Conservation (phyloP, 306 rosid genomes). For the Rubus idaeus region DNA sequence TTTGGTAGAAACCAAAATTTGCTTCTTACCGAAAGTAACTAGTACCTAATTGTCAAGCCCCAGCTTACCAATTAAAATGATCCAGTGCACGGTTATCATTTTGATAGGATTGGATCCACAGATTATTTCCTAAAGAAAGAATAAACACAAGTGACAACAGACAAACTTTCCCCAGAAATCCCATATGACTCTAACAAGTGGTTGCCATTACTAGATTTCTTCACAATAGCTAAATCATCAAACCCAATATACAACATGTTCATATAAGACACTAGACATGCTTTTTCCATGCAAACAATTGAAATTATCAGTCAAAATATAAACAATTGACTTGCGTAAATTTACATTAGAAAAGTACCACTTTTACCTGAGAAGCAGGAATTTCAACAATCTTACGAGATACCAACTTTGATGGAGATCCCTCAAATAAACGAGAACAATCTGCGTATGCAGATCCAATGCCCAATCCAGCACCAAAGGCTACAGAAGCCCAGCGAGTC, state of each 20-base stretch:
- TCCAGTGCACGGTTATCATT: no score
- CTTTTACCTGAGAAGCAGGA: constrained; percentile 31
- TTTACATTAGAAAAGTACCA: neutral
- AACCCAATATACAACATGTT: neutral
- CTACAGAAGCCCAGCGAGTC: constrained; percentile 88
- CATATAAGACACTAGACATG: neutral
- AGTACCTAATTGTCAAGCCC: no score
- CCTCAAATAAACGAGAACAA: constrained; percentile 60
- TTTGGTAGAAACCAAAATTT: no score
- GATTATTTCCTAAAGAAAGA: no score
- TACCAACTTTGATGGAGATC: constrained; percentile 48
- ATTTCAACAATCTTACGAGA: constrained; percentile 37
- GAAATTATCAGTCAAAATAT: neutral
- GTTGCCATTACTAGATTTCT: neutral
- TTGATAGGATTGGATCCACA: no score
- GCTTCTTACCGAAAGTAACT: no score
- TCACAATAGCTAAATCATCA: neutral
- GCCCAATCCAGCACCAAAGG: constrained; percentile 88
- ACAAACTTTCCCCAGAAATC: neutral
- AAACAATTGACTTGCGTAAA: neutral
- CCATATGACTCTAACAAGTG: neutral
- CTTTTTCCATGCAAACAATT: neutral
- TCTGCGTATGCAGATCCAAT: constrained; percentile 84
- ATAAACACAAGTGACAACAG: neutral
- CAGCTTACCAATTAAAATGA: no score